phyloP scores from a whole-genome alignment of 495 filamentous ascomycete genomes.

The Echria macrotheca region DNA sequence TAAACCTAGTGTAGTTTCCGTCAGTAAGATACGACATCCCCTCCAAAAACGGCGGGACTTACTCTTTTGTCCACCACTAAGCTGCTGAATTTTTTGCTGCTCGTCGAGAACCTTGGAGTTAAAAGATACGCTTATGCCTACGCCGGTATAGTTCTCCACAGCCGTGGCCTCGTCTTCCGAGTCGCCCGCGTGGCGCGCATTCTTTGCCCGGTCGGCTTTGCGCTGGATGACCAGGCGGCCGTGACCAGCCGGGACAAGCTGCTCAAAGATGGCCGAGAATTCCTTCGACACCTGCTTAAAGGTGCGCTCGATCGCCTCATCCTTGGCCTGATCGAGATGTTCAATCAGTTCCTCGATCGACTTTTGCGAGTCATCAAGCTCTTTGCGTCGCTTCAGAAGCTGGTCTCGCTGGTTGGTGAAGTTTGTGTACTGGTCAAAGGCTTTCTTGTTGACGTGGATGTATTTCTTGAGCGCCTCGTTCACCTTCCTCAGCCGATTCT shows the following conservation, averaged over 20 bases:
- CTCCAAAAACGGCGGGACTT: slow-evolving; percentile 29
- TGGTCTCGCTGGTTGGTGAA: slow-evolving; percentile 88
- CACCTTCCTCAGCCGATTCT: slow-evolving; percentile 84
- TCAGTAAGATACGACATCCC: too few species aligned
- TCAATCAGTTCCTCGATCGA: slow-evolving; percentile 89
- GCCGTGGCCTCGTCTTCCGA: slow-evolving; percentile 61
- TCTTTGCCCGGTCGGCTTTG: slow-evolving; percentile 64
- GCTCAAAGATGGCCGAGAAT: slow-evolving; percentile 88
- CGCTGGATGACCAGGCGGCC: slow-evolving; percentile 91
- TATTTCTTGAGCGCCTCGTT: slow-evolving; percentile 94
- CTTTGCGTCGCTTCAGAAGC: slow-evolving; percentile 71
- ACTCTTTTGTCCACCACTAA: slow-evolving; percentile 98
- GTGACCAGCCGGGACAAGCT: slow-evolving; percentile 87
- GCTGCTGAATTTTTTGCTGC: slow-evolving; percentile 94
- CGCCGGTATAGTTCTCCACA: slow-evolving; percentile 94
- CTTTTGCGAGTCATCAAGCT: slow-evolving; percentile 74
- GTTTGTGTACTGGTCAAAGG: slow-evolving; percentile 96
- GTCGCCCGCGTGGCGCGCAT: slow-evolving; percentile 54
- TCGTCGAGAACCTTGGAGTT: slow-evolving; percentile 94
- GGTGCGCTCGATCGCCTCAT: slow-evolving; percentile 92
- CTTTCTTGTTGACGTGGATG: slow-evolving; percentile 98
- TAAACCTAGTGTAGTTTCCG: slow-evolving; percentile 71
- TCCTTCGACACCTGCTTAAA: slow-evolving; percentile 96
- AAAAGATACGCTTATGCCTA: slow-evolving; percentile 97
- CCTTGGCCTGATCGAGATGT: slow-evolving; percentile 90